Base-by-base conservation (phyloP, 2,329 filamentous ascomycete genomes). In the Phyllosticta citriasiana region DNA sequence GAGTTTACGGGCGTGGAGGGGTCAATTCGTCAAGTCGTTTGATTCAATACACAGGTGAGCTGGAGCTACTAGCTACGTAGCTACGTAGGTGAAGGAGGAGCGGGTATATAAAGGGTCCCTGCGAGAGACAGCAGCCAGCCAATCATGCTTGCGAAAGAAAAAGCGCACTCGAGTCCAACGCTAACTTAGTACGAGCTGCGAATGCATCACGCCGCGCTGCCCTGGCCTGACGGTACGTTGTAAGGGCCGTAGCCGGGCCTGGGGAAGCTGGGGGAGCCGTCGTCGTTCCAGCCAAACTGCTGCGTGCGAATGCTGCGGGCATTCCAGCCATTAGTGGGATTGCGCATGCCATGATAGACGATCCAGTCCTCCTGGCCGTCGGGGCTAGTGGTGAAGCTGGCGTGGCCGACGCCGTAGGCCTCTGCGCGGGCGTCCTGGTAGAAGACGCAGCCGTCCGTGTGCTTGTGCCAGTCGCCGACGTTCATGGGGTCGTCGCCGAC, bases 271-370 rank as follows among this genome's bases (percentile, higher is more conserved):
- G 79, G 79, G 10, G 68, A 73, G 0, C 79, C 79, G 64, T 80
- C 76, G 6, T 72, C 70, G 61, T 78, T 78, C 78, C 77, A 81
- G 1, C 65, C 70, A 63, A 80, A 80, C 65, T 72, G 75, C 70
- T 82, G 79, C 35, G 78, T 68, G 8, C 79, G 67, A 56, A 81
- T 78, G n/a, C 75, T 79, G 57, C 79, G 71, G 24, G 76, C 78
- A 27, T 65, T 66, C 79, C 78, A 80, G 0, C 79, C 77, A 55
- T 74, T 76, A 26, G 71, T 71, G n/a, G 77, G 77, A 65, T 80
- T 73, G 35, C 67, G 63, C 78, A 81, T 81, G 9, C 78, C 79
- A 67, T 81, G 79, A 66, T 81, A 82, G n/a, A 81, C 76, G 57
- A 82, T 78, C 77, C 77, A 82, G 60, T 78, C 71, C 67, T 81